Evolutionary conservation across 441 rosid genomes (phyloP), one percentile per base, ranked within the genome.

Genomic region (Adansonia rubrostipa): DNA sequence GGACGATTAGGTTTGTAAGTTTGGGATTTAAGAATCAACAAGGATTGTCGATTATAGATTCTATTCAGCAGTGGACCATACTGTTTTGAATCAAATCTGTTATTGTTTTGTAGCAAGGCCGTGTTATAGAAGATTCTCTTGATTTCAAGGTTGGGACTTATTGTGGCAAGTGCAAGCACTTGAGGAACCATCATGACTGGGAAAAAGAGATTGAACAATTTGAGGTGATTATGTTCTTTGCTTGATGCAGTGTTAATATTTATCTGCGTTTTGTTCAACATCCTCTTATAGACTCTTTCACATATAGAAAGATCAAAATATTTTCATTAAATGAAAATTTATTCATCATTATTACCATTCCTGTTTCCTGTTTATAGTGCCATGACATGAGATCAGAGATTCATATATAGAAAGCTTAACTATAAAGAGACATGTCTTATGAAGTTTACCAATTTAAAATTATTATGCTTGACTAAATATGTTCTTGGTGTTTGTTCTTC

Each of bases 141-240:
- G 86, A 90, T 84, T 87, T 94, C 77, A 96, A 89, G 86, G 98
- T 96, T 50, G 94, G 91, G 65, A 80, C 78, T 71, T 88, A 87
- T 74, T 89, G 88, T 69, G 97, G 97, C 68, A 91, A 87, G 69
- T 81, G 84, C 68, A 87, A 84, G 81, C 86, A 80, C 75, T 79
- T 87, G 87, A 94, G 84, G 86, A 89, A 51, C 77, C 96, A 90
- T 78, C 64, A 71, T 76, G 94, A 88, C 24, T 96, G 99, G 99
- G 92, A 86, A 82, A 86, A 84, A 77, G 96, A 96, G 86, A 74
- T 94, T 50, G 84, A 90, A 73, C 84, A 85, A 70, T 78, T 89
- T 75, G 99, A 96, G 97, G 99, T 96, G 78, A 84, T 58, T 77
- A 33, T 13, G 14, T 64, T 67, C 42, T 60, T 75, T 69, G 40